Base-by-base conservation (phyloP, 345 rosid genomes). In the Moricandia arvensis region DNA sequence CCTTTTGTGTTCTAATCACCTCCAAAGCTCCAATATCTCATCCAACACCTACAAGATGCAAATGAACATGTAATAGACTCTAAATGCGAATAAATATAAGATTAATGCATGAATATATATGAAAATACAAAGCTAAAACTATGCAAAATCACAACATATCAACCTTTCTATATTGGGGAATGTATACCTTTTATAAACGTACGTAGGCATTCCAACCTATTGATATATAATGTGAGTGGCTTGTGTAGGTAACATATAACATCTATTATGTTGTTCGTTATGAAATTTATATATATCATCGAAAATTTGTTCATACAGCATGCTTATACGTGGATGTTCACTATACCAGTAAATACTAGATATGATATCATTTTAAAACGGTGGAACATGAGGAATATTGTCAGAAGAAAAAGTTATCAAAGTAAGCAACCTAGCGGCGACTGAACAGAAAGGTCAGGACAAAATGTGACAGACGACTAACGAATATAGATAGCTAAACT, bases 401-500 rank as follows among this genome's bases (percentile, higher is more conserved):
- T 35, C 35, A 62, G 24, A 13, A 26, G 26, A 62, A 49, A n/a
- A 61, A 47, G 18, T 26, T 47, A 12, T 12, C 34, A 10, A n/a
- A 47, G n/a, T 72, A 3, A 47, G 61, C 15, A 72, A 61, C 21
- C 16, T 72, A 2, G 4, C 18, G 65, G 26, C 27, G 24, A 17
- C 66, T 61, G 33, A 16, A 31, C 7, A 62, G 17, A 51, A 34
- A 63, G 63, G 6, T 18, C 18, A 35, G 54, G 37, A 72, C 13
- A 72, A 61, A 63, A 7, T 63, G 63, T 54, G 41, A 27, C 43
- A 73, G 71, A 37, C 29, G 37, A 35, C 33, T 8, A 54, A 68
- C 33, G 17, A 8, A 33, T 21, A 8, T 47, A 3, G 45, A 54
- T 35, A n/a, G 13, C 70, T 63, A 72, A 15, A 8, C 15, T 15